A percentile compares a stretch with the other conserved stretches of the same genome.
phyloP scores from a whole-genome alignment of 768 basidiomycete genomes.

The Amanita phalloides region DNA sequence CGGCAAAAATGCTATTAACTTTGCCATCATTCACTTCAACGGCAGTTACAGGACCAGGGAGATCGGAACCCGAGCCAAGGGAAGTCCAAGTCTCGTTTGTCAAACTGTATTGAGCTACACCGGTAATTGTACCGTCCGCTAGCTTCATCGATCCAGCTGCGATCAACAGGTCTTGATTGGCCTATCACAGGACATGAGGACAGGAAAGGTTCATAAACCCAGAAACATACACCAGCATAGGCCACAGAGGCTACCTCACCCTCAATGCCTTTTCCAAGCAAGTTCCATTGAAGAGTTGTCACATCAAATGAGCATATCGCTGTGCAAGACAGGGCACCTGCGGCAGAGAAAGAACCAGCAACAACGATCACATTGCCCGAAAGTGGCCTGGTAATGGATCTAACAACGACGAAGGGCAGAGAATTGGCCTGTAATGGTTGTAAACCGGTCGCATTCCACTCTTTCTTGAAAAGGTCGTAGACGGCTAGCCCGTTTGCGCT shows the following conservation, averaged over 20 bases:
- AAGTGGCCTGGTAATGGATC: conserved; percentile 55
- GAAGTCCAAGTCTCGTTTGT: conserved; percentile 65
- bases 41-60: conserved; percentile 89
- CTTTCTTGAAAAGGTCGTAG: conserved; percentile 60
- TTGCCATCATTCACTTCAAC: conserved; percentile 78
- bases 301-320: conserved; percentile 74
- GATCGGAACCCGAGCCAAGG: conserved; percentile 43
- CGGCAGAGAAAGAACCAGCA: conserved; percentile 79
- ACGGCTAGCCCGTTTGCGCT: conserved; percentile 61
- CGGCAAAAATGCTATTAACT: conserved; percentile 77
- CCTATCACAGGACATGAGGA: conserved; percentile 25
- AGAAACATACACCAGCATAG: conserved; percentile 65
- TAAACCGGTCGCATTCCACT: conserved; percentile 50
- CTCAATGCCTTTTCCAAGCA: conserved; percentile 68
- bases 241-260: conserved; percentile 74
- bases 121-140: conserved; percentile 49
- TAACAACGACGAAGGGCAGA: conserved; percentile 51
- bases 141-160: conserved; percentile 75
- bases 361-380: conserved; percentile 62
- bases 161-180: conserved; percentile 56
- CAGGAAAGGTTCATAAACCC: neutral
- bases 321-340: conserved; percentile 64
- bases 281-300: conserved; percentile 61
- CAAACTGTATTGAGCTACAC: conserved; percentile 67
- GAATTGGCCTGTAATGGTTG: conserved; percentile 49